phyloP scores from a whole-genome alignment of 345 rosid genomes.

The Camelina sativa region DNA sequence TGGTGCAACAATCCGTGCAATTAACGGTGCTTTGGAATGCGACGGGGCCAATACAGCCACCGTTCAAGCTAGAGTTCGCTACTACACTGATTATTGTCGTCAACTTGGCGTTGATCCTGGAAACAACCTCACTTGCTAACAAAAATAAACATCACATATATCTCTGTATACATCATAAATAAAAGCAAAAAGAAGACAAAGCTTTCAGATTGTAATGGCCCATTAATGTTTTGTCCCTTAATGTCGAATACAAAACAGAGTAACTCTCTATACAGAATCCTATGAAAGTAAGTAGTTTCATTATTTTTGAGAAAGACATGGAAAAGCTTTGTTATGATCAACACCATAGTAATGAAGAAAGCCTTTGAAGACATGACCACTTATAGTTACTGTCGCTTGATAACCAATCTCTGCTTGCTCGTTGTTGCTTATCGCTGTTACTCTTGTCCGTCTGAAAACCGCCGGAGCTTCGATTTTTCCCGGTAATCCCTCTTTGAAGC shows the following conservation, averaged over 20 bases:
- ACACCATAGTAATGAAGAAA: slow-evolving; percentile 72
- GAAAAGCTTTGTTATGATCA: slow-evolving; percentile 55
- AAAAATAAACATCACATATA: background rate
- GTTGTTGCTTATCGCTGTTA: slow-evolving; percentile 66
- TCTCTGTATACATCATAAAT: background rate
- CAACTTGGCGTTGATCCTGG: slow-evolving; percentile 61
- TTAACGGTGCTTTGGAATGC: slow-evolving; percentile 63
- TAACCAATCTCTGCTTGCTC: slow-evolving; percentile 77
- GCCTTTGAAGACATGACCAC: slow-evolving; percentile 90
- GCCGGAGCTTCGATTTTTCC: slow-evolving; percentile 90
- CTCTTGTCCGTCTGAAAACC: slow-evolving; percentile 75
- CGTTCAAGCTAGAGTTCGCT: slow-evolving; percentile 52
- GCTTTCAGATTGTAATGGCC: slow-evolving; percentile 16
- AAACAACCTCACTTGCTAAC: slow-evolving; percentile 62
- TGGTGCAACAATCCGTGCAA: slow-evolving; percentile 70
- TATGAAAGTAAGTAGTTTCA: background rate
- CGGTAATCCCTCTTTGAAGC: slow-evolving; percentile 69
- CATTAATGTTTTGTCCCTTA: slow-evolving; percentile 11
- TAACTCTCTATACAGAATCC: slow-evolving; percentile 10
- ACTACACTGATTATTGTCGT: slow-evolving; percentile 57
- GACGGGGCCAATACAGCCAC: slow-evolving; percentile 50
- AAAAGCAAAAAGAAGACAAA: background rate
- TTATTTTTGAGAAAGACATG: slow-evolving; percentile 39
- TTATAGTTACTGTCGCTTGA: slow-evolving; percentile 83
- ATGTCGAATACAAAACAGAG: slow-evolving; percentile 31